Evolutionary conservation across 2,329 filamentous ascomycete genomes (phyloP), one percentile per base, ranked within the genome.

Genomic region (Colletotrichum sp.): DNA sequence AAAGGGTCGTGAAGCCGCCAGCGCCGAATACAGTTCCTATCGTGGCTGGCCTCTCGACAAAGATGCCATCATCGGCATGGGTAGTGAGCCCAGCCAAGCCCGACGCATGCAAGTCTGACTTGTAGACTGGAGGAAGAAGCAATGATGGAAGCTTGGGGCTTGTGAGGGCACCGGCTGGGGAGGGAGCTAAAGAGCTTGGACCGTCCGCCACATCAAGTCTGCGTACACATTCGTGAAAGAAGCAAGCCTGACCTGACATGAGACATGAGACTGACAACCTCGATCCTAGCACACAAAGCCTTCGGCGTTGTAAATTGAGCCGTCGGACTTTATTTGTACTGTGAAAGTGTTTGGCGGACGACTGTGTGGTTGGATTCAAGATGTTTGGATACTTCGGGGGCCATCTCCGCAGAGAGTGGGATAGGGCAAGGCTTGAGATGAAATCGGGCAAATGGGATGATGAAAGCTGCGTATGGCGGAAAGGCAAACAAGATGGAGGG

Each of bases 181-280:
- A 62, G 28, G 26, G 63, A 28, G 36, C 63, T 68, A 71, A n/a
- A 68, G 70, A 73, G 70, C 69, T 73, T 73, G 44, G 73, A 36
- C 34, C 69, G 44, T 57, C 70, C 32, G 55, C 55, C 63, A 34
- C 57, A 26, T 26, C 26, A 52, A 13, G 65, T 59, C 13, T 36
- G n/a, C 4, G n/a, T 34, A 57, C 26, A 34, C 65, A 36, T 30
- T 18, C 15, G 16, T 8, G 24, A 26, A 62, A 62, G 32, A 69
- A 62, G 52, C 55, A 60, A 69, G 66, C 13, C 67, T 69, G 67
- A 69, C 34, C 67, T 60, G 64, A 52, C 26, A 52, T 52, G 34
- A 24, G 49, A 39, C 15, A 52, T 52, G 16, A 24, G 49, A 39
- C 15, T 18, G 66, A 36, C 66, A 59, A 30, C 49, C 66, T 36